phyloP scores from a whole-genome alignment of 441 rosid species.

The Brassica balearica region DNA sequence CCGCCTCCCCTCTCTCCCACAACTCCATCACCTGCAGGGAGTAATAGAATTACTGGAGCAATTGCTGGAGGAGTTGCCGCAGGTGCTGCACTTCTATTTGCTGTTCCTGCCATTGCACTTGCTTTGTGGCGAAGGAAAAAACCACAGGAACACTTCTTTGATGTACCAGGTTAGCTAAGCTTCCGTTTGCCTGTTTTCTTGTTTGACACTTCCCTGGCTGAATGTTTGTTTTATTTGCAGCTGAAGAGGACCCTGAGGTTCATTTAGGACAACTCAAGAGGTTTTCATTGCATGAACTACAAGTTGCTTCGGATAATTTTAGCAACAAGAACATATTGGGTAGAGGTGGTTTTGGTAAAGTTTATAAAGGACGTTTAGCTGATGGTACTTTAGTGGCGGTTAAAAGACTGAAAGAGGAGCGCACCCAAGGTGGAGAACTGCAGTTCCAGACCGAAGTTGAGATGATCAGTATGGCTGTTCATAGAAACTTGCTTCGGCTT shows the following conservation, averaged over 20 bases:
- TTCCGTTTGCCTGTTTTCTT: constrained; percentile 14
- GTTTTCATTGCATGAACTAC: constrained; percentile 84
- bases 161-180: constrained; percentile 83
- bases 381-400: constrained; percentile 87
- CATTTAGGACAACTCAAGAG: constrained; percentile 86
- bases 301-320: constrained; percentile 77
- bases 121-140: constrained; percentile 74
- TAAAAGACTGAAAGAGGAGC: constrained; percentile 91
- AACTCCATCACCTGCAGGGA: constrained; percentile 48
- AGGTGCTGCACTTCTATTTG: constrained; percentile 92
- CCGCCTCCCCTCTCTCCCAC: constrained; percentile 71
- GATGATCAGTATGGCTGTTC: constrained; percentile 98
- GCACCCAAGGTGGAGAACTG: constrained; percentile 84
- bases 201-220: constrained; percentile 9
- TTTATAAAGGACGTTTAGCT: constrained; percentile 81
- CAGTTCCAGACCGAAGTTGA: constrained; percentile 98
- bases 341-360: constrained; percentile 94
- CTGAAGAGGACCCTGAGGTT: constrained; percentile 95
- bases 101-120: constrained; percentile 85
- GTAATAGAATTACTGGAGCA: constrained; percentile 66
- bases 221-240: constrained; percentile 52
- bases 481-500: constrained; percentile 85
- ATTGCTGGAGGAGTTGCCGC: constrained; percentile 98
- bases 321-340: constrained; percentile 83
- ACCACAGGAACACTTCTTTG: constrained; percentile 90